Base-by-base conservation (phyloP, 176 grass and related monocot genomes). In the Neostapfia colusana region DNA sequence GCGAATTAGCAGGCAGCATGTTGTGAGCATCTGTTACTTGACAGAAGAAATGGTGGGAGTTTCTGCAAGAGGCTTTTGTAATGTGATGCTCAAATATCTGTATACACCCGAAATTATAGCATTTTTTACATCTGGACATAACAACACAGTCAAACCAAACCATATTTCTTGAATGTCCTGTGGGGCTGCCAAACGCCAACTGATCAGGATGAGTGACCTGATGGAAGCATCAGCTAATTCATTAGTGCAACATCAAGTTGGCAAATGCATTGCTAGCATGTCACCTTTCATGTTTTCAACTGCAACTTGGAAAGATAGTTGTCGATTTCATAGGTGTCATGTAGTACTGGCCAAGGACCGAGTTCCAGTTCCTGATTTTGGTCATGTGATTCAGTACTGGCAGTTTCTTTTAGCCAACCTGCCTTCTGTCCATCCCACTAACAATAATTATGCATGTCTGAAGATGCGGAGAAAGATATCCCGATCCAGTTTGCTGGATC, bases 1-100 rank as follows among this genome's bases (percentile, higher is more conserved):
- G 10, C 51, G 80, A 72, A 87, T 73, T 67, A 73, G 82, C 85
- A 83, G 35, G 40, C 34, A 25, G 68, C 74, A 62, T 70, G 73
- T 69, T 41, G 72, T 76, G 71, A 20, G 18, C 51, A 65, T 83
- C 49, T 50, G 9, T 46, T 59, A 21, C 49, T 68, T 24, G 14
- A 44, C 72, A 10, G n/a, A 57, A 27, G 21, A 42, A 68, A 68
- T 28, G 38, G 18, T 57, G 20, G 0, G 37, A 62, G 27, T 63
- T 60, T 28, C 61, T 51, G 10, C 9, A 51, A 34, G 10, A 9
- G 51, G 36, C 5, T 28, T 50, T 3, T 36, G 18, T 34, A 5
- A n/a, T 16, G 7, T 24, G 60, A 36, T 13, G 17, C 51, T 74
- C 46, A 66, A 43, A 74, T 54, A 65, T 66, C 10, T 56, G 21